Percentiles rank a stretch among this genome's conserved stretches.
Conservation (phyloP, 352 stramenopile genomes). For the Pythium oligandrum region DNA sequence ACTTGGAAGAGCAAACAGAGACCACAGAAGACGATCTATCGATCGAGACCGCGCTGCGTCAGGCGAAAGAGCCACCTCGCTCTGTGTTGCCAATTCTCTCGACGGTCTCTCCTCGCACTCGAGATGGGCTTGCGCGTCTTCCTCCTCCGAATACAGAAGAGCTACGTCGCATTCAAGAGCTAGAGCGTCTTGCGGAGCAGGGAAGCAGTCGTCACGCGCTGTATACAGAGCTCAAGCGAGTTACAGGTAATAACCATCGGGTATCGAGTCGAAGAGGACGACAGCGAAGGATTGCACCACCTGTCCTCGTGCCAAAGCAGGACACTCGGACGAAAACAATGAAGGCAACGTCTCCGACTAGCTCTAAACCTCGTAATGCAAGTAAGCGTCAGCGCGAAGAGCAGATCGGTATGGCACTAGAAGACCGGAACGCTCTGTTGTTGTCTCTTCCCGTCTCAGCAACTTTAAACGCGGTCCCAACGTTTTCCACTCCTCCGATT, state of each 20-base stretch:
- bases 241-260: neutral
- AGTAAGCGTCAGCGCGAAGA: slow-evolving; percentile 12
- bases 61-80: too few relatives aligned
- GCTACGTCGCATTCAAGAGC: slow-evolving; percentile 29
- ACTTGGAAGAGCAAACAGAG: too few relatives aligned
- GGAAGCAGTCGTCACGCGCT: slow-evolving; percentile 6
- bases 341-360: too few relatives aligned
- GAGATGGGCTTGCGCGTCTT: slow-evolving; percentile 30
- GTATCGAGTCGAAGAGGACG: too few relatives aligned
- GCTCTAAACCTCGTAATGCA: too few relatives aligned
- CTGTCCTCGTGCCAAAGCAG: too few relatives aligned
- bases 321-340: too few relatives aligned
- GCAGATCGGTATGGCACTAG: slow-evolving; percentile 29
- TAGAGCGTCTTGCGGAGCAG: slow-evolving; percentile 33
- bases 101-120: slow-evolving; percentile 46
- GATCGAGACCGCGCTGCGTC: too few relatives aligned
- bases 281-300: too few relatives aligned
- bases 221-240: slow-evolving; percentile 14
- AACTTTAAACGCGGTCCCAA: too few relatives aligned
- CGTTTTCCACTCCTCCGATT: neutral
- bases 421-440: slow-evolving; percentile 17
- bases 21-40: too few relatives aligned
- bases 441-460: neutral
- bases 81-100: slow-evolving; percentile 30
- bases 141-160: slow-evolving; percentile 31